Base-by-base conservation (phyloP, 129 eudicot genomes). In the Apium graveolens region DNA sequence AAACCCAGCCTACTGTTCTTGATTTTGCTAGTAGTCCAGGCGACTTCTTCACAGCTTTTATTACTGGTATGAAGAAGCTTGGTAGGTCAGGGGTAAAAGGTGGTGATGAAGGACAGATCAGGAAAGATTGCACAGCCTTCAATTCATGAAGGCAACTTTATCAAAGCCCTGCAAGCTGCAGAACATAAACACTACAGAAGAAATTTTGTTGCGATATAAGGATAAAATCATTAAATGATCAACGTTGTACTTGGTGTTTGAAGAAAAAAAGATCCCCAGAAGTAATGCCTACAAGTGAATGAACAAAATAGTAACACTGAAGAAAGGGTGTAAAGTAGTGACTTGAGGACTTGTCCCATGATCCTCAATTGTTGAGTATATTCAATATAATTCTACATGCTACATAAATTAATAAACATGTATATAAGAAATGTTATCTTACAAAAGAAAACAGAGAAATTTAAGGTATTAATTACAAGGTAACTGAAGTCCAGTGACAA, bases 1-100 rank as follows among this genome's bases (percentile, higher is more conserved):
- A 80, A 0, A 71, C 98, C 14, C 93, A 78, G 80, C 41, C 81
- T 7, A 90, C 83, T 20, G 96, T 93, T 11, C 62, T 18, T 2
- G 85, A 89, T 35, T 93, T 93, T 21, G 98, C 98, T 7, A 81
- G 71, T 26, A 88, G 80, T 44, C 81, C 85, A 0, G 83, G 72
- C 0, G 80, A 87, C 70, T 93, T 93, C 77, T 84, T 77, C 14
- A 84, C 76, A 53, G 98, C 96, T 3, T 90, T 93, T 77, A 79
- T 74, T 62, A 83, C 89, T 29, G 96, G 93, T 0, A 93, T 93
- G 92, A 87, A 83, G 83, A 88, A 85, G 80, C 98, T 93, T 31
- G 96, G 98, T 35, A 78, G 87, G 63, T 84, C 80, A 1, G 92
- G 91, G 1, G 91, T 93, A 5, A 93, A 93, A 78, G 82, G 82